Percentiles rank a stretch among this genome's conserved stretches.
Conservation (phyloP, 768 basidiomycete genomes). For the Sarcodon aspratus region DNA sequence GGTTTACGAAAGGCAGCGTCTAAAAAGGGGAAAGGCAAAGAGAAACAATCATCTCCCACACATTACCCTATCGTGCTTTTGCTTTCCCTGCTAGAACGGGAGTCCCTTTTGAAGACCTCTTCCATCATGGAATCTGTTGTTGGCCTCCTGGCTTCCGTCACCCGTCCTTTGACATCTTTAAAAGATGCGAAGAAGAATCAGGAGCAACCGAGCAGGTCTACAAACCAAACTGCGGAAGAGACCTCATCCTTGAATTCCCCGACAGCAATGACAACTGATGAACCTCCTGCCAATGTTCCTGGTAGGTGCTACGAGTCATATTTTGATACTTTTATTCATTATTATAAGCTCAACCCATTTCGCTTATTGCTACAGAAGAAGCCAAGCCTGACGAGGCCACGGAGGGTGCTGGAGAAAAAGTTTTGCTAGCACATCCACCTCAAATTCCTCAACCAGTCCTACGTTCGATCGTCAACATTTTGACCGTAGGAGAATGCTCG, state of each 20-base stretch:
- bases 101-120: constrained; percentile 75
- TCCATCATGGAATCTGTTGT: constrained; percentile 92
- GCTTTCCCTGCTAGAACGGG: constrained; percentile 78
- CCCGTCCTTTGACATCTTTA: constrained; percentile 64
- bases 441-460: constrained; percentile 79
- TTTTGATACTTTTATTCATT: not conserved
- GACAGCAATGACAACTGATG: constrained; percentile 10
- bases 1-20: constrained; percentile 56
- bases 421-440: constrained; percentile 64
- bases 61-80: constrained; percentile 89
- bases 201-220: not conserved
- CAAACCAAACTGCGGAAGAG: constrained; percentile 8
- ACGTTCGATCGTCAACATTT: constrained; percentile 88
- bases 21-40: constrained; percentile 94
- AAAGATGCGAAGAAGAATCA: constrained; percentile 36
- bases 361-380: constrained; percentile 6
- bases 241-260: constrained; percentile 10
- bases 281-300: constrained; percentile 2
- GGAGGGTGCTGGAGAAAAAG: constrained; percentile 20
- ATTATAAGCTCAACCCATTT: not conserved
- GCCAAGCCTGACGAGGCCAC: constrained; percentile 12
- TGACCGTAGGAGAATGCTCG: constrained; percentile 96
- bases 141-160: constrained; percentile 76
- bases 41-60: constrained; percentile 68
- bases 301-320: not conserved